Evolutionary conservation across 2,329 filamentous ascomycete genomes (phyloP).

Genomic region (Penicillium sp.): DNA sequence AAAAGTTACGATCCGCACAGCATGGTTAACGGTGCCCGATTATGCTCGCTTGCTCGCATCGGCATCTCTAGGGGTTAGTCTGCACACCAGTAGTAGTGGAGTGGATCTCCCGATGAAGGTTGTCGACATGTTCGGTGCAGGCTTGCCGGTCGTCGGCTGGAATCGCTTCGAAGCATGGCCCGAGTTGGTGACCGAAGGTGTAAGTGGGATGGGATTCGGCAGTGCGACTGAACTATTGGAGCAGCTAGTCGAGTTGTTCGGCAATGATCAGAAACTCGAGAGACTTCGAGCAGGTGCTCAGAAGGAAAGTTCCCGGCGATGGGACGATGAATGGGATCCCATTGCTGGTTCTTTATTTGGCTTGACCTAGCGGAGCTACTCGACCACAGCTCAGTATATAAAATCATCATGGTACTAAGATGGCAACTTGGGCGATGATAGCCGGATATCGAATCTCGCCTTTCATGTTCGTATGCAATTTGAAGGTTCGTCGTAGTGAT

Average conservation of each 20-base stretch:
- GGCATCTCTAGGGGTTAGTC: constrained; percentile 85
- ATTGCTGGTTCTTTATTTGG: constrained; percentile 76
- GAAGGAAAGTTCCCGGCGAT: constrained; percentile 74
- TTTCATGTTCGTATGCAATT: neutral
- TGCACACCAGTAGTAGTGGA: constrained; percentile 92
- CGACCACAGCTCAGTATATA: neutral
- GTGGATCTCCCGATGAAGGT: constrained; percentile 99
- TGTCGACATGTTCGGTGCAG: constrained; percentile 97
- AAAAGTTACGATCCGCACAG: constrained; percentile 74
- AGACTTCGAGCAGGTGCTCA: constrained; percentile 70
- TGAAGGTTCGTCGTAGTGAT: neutral
- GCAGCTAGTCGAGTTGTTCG: constrained; percentile 69
- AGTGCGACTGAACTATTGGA: constrained; percentile 68
- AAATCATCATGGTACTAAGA: neutral
- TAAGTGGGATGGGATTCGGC: constrained; percentile 85
- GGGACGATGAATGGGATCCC: constrained; percentile 92
- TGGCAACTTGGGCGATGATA: neutral
- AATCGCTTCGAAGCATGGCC: constrained; percentile 82
- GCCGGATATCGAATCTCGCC: neutral
- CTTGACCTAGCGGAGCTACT: constrained; percentile 27
- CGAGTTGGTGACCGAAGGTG: constrained; percentile 85
- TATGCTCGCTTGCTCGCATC: constrained; percentile 84
- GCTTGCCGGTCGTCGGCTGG: constrained; percentile 88
- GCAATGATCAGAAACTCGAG: constrained; percentile 59
- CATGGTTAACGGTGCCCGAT: constrained; percentile 82